Evolutionary conservation across 495 filamentous ascomycete genomes (phyloP).

Genomic region (Pyrenula aspistea): DNA sequence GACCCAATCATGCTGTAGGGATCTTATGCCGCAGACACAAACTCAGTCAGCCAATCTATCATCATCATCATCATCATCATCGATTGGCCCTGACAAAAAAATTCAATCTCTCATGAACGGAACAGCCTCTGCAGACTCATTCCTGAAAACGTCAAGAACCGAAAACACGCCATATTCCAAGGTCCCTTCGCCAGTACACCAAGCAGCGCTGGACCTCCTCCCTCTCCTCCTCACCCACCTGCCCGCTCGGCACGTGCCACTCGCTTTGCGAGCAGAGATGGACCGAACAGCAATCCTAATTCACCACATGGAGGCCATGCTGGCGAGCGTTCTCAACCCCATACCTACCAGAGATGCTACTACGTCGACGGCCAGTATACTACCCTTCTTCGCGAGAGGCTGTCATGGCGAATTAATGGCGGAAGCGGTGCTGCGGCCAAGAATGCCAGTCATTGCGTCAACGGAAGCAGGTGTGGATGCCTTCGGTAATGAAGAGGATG

Average conservation of each 20-base stretch:
- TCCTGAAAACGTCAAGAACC: constrained; percentile 29
- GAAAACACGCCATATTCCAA: neutral
- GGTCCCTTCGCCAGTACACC: constrained; percentile 13
- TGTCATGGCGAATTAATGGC: constrained; percentile 50
- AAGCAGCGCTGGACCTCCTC: constrained; percentile 48
- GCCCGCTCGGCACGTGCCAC: constrained; percentile 46
- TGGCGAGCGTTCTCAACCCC: constrained; percentile 71
- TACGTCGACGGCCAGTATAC: constrained; percentile 49
- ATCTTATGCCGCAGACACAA: constrained; percentile 39
- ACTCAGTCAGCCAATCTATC: no score
- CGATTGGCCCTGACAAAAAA: constrained; percentile 20
- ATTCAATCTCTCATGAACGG: constrained; percentile 18
- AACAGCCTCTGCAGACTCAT: constrained; percentile 34
- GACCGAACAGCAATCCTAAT: constrained; percentile 68
- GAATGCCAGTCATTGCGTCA: constrained; percentile 39
- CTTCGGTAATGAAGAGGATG: no score
- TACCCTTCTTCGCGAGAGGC: constrained; percentile 59
- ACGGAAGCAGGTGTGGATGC: constrained; percentile 1
- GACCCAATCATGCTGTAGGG: constrained; percentile 49
- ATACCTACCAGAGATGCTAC: constrained; percentile 44
- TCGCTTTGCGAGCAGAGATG: constrained; percentile 53
- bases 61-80: constrained; percentile 13
- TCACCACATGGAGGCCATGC: constrained; percentile 51
- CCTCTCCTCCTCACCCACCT: constrained; percentile 45
- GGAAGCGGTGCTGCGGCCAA: constrained; percentile 58